Evolutionary conservation across 1,284 basidiomycete species (phyloP), one percentile per base, ranked within the genome.

Genomic region (Sporisorium iseilematis-ciliati): DNA sequence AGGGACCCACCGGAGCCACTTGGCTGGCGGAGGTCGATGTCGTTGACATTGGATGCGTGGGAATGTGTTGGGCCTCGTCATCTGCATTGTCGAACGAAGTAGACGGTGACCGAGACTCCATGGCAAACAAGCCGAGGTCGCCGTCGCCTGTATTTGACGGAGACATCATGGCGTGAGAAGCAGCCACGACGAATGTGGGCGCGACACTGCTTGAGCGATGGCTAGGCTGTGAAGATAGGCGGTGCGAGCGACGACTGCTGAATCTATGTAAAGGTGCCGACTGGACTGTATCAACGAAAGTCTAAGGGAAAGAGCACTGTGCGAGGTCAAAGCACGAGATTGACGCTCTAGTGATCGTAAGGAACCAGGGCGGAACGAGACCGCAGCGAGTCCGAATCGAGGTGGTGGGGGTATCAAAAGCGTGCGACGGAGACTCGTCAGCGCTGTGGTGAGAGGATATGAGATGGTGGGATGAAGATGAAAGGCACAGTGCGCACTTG

Each of bases 91-190:
- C 65, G 56, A 66, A 75, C 3, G 72, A 69, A 26, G 66, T 55
- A 21, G 72, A 69, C 16, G 66, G 59, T 11, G 72, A 69, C 2
- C 66, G 54, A 5, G 72, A 65, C 51, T 69, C 61, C 40, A 75
- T 69, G 23, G 66, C 72, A 18, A 75, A 45, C 10, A 75, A 31
- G 48, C 72, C 72, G 7, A 75, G 63, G 35, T 75, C 72, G 38
- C 72, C 72, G n/a, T 75, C 72, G 46, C 72, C 72, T 1, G 53
- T 41, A 49, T 43, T 53, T 1, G 66, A 52, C 20, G 65, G n/a
- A 10, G 62, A 64, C 40, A 35, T 23, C 18, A 31, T 48, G 26
- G 29, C 38, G 21, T 59, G 62, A 26, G 29, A 29, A 29, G 45
- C 40, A 38, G 68, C 35, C 58, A 70, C 57, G 43, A 31, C 26